phyloP scores from a whole-genome alignment of 305 asterid species.

The Rubia balearica region DNA sequence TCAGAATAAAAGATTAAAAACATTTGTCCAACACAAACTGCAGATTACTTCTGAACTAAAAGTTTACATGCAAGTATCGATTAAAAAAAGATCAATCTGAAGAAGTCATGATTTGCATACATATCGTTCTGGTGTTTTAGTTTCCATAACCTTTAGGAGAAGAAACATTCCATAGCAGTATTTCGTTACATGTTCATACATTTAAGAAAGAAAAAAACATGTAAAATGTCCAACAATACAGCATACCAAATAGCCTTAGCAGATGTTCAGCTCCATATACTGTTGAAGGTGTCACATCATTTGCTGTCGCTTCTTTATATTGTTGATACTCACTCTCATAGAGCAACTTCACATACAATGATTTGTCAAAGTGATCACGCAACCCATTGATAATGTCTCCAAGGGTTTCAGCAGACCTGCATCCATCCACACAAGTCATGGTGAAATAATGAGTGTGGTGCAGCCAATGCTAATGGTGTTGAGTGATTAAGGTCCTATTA shows the following conservation, averaged over 20 bases:
- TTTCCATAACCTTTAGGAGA: conserved; percentile 1
- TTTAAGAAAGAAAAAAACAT: not conserved
- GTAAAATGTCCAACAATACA: not conserved
- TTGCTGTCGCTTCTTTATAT: conserved; percentile 34
- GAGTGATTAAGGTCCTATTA: not conserved
- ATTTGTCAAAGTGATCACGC: conserved; percentile 59
- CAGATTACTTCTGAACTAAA: not conserved
- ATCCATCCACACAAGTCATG: conserved; percentile 21
- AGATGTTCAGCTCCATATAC: conserved; percentile 84
- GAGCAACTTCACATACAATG: conserved; percentile 61
- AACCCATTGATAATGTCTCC: conserved; percentile 50
- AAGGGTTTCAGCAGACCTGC: conserved; percentile 42
- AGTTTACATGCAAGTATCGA: conserved; percentile 1
- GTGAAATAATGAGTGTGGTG: not conserved
- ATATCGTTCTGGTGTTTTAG: not conserved
- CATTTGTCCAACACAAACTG: not conserved
- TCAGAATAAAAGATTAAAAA: not conserved
- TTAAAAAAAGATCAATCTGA: not conserved
- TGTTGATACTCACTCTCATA: conserved; percentile 65
- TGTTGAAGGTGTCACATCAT: conserved; percentile 38
- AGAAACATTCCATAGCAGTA: not conserved
- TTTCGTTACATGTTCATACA: not conserved
- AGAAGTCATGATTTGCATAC: not conserved
- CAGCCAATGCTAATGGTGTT: not conserved
- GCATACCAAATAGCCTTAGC: conserved; percentile 67